These are phyloP conservation scores for Populus ilicifolia DNA, from an alignment of 345 rosid genomes.

Conservation along the genomic window DNA sequence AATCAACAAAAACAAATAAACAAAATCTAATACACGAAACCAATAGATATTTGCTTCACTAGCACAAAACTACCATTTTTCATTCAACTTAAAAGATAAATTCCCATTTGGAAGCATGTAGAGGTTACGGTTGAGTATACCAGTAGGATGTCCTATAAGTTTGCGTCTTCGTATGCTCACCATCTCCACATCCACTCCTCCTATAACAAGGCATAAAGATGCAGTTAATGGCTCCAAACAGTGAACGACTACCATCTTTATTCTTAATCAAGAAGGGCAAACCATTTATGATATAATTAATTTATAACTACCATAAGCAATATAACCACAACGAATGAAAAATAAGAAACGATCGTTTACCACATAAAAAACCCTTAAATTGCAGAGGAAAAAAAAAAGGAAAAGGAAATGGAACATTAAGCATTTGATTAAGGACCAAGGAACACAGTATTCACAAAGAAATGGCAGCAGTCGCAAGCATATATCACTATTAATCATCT, in stretches of 20 bases:
- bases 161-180: constrained; percentile 29
- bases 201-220: neutral
- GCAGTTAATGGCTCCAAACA: constrained; percentile 2
- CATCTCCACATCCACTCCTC: constrained; percentile 19
- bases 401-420: neutral
- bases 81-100: neutral
- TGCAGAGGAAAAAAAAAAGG: neutral
- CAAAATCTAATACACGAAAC: neutral
- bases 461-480: neutral
- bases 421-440: neutral
- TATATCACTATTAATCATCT: neutral
- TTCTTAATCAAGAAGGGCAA: neutral
- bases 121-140: constrained; percentile 10
- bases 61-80: neutral
- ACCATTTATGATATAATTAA: neutral
- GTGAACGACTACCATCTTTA: neutral
- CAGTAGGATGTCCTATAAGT: constrained; percentile 5
- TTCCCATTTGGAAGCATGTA: neutral
- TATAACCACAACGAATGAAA: neutral
- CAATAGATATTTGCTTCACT: neutral
- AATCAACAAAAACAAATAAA: neutral
- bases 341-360: neutral
- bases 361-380: too few relatives aligned
- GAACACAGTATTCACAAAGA: neutral
- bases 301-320: neutral